Evolutionary conservation across 2,329 filamentous ascomycete species (phyloP).

Genomic region (Cercospora citrullina): DNA sequence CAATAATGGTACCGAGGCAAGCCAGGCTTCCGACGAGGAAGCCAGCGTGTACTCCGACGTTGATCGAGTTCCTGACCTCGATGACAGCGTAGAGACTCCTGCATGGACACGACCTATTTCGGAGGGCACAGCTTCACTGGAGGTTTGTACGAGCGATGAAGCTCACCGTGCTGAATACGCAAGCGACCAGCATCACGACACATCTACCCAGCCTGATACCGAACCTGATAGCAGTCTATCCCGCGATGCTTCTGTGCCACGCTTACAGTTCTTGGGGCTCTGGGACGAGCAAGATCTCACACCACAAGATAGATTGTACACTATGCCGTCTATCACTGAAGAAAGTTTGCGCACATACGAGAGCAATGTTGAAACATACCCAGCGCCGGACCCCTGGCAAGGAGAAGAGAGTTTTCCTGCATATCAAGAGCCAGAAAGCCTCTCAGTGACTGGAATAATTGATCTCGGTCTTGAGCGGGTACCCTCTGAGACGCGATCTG

Average conservation of each 20-base stretch:
- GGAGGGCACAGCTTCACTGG: not conserved
- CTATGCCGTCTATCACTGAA: slow-evolving; percentile 7
- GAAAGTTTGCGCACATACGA: slow-evolving; percentile 8
- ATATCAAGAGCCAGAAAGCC: not conserved
- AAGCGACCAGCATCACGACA: not conserved
- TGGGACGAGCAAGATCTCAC: not conserved
- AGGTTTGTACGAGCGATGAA: not conserved
- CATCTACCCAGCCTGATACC: not conserved
- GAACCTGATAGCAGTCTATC: not conserved
- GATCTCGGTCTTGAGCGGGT: slow-evolving; percentile 3
- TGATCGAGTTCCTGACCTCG: not conserved
- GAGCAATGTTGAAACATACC: not conserved
- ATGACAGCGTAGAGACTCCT: not conserved
- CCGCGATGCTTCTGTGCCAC: not conserved
- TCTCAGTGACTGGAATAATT: not conserved
- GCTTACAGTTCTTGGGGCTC: not conserved
- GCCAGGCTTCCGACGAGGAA: slow-evolving; percentile 1
- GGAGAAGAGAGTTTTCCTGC: not conserved
- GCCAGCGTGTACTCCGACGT: slow-evolving; percentile 1
- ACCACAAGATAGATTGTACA: not conserved
- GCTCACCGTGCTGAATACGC: not conserved
- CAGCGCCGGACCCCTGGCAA: not conserved
- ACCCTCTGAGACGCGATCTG: slow-evolving; percentile 6
- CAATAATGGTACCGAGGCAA: not conserved
- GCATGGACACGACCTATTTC: not conserved